Conservation (phyloP, 257 asterid species). For the Ajuga chamaepitys region DNA sequence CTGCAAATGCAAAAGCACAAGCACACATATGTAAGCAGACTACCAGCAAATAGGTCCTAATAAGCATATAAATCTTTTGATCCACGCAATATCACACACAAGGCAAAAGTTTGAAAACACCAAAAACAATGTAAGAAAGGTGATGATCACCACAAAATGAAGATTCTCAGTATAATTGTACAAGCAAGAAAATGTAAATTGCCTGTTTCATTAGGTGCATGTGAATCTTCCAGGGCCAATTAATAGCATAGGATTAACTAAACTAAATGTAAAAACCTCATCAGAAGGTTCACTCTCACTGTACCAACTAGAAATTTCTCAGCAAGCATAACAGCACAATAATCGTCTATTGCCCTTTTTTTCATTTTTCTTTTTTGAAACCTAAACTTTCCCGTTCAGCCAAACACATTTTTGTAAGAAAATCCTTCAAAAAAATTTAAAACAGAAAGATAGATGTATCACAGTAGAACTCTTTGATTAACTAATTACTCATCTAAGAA, state of each 20-base stretch:
- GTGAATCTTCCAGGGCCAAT: background rate
- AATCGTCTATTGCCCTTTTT: too few relatives aligned
- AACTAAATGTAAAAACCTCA: background rate
- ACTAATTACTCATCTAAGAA: background rate
- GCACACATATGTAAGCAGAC: background rate
- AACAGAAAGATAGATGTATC: background rate
- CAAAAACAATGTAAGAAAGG: background rate
- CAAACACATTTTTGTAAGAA: background rate
- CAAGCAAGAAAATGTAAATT: background rate
- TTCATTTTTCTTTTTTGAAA: too few relatives aligned
- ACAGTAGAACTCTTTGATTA: background rate
- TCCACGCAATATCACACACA: background rate
- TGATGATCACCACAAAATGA: background rate
- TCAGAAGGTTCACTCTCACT: background rate
- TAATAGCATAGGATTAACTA: background rate
- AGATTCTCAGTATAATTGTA: background rate
- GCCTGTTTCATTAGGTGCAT: background rate
- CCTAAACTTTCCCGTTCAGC: background rate
- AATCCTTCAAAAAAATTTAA: background rate
- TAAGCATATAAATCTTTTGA: background rate
- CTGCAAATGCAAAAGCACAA: conserved; percentile 27
- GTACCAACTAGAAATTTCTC: background rate
- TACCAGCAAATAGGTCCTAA: background rate
- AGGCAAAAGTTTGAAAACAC: background rate
- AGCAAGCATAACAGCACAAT: too few relatives aligned